Evolutionary conservation across 306 rosid species (phyloP).

Genomic region (Astragalus glycyphyllos): DNA sequence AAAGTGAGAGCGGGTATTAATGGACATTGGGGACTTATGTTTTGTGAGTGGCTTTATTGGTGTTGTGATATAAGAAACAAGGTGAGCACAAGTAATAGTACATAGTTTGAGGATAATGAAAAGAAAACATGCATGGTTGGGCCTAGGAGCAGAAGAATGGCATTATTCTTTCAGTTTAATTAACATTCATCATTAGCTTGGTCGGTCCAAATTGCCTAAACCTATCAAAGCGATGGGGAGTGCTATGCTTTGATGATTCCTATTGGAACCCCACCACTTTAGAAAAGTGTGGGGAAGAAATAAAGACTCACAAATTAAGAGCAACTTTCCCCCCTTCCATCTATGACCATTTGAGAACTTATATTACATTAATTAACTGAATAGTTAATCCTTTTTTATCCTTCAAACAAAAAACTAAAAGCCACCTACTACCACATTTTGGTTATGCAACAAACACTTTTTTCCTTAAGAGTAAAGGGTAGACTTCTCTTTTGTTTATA

Average conservation of each 20-base stretch:
- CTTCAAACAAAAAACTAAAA: too few relatives aligned
- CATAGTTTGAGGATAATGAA: slow-evolving; percentile 39
- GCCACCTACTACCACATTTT: too few relatives aligned
- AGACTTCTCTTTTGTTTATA: slow-evolving; percentile 34
- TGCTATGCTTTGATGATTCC: slow-evolving; percentile 77
- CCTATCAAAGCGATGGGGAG: slow-evolving; percentile 60
- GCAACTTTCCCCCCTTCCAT: neutral
- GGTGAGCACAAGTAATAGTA: slow-evolving; percentile 32
- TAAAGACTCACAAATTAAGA: slow-evolving; percentile 33
- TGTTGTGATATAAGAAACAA: slow-evolving; percentile 45
- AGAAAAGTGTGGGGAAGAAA: slow-evolving; percentile 41
- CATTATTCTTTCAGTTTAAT: slow-evolving; percentile 38
- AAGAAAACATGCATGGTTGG: slow-evolving; percentile 41
- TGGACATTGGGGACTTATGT: slow-evolving; percentile 36
- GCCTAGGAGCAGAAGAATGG: slow-evolving; percentile 44
- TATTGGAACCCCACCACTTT: slow-evolving; percentile 55
- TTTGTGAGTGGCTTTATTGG: slow-evolving; percentile 29
- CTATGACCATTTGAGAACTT: slow-evolving; percentile 27
- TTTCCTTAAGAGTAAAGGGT: slow-evolving; percentile 56
- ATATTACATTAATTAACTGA: slow-evolving; percentile 26
- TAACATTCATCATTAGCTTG: slow-evolving; percentile 55
- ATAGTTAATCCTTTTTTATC: slow-evolving; percentile 7
- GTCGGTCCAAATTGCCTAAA: slow-evolving; percentile 59
- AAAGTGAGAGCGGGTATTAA: slow-evolving; percentile 23
- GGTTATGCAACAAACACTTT: too few relatives aligned